Evolutionary conservation across 345 rosid species (phyloP).

Genomic region (Sisymbrium altissimum): DNA sequence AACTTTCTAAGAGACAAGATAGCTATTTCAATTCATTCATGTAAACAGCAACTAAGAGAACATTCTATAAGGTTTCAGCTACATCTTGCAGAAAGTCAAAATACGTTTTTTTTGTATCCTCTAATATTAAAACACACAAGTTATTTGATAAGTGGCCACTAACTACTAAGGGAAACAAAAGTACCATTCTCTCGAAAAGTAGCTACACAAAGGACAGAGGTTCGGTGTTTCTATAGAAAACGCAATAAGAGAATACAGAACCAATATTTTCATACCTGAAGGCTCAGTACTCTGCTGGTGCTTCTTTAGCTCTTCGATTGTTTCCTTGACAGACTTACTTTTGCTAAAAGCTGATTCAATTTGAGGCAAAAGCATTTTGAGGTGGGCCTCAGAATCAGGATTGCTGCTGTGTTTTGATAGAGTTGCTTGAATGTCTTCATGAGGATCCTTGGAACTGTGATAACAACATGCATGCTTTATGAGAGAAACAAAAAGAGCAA

Average conservation of each 20-base stretch:
- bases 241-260: not conserved
- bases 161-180: not conserved
- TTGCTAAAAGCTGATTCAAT: slow-evolving; percentile 61
- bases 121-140: not conserved
- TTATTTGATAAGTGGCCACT: not conserved
- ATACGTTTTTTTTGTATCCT: not conserved
- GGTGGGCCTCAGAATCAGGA: slow-evolving; percentile 58
- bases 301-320: slow-evolving; percentile 59
- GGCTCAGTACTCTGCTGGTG: slow-evolving; percentile 58
- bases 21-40: not conserved
- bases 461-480: slow-evolving; percentile 10
- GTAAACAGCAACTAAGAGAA: not conserved
- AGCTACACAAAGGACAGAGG: not conserved
- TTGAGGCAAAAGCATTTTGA: slow-evolving; percentile 66
- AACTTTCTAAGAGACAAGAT: not conserved
- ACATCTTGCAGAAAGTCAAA: not conserved
- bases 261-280: slow-evolving; percentile 39
- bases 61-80: not conserved
- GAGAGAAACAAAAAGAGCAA: not conserved
- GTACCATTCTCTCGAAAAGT: not conserved
- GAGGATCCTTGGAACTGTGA: slow-evolving; percentile 69
- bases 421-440: slow-evolving; percentile 50
- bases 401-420: slow-evolving; percentile 51
- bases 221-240: not conserved
- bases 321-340: slow-evolving; percentile 61